These are phyloP conservation scores for Lactarius evosmus DNA, from an alignment of 768 basidiomycete genomes.

Conservation along the genomic window DNA sequence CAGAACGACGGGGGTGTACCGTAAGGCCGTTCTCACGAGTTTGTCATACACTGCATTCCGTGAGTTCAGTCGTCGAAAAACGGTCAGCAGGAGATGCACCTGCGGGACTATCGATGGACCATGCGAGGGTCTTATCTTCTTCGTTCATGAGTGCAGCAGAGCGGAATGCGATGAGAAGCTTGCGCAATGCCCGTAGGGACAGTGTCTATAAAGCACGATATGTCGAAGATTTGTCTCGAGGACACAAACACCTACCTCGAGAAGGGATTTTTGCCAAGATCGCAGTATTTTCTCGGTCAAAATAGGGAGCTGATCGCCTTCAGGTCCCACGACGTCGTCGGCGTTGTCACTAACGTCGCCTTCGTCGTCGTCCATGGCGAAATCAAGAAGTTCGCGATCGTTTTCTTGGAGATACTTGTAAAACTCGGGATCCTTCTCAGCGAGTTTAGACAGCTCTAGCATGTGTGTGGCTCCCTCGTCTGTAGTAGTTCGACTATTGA, in stretches of 20 bases:
- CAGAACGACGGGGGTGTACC: slow-evolving; percentile 88
- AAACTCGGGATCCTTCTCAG: slow-evolving; percentile 98
- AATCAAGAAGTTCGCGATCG: slow-evolving; percentile 86
- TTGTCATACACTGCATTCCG: slow-evolving; percentile 83
- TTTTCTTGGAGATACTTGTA: slow-evolving; percentile 98
- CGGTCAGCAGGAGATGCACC: slow-evolving; percentile 43
- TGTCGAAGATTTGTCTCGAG: not conserved
- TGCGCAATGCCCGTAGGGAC: slow-evolving; percentile 79
- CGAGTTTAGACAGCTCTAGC: slow-evolving; percentile 79
- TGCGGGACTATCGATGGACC: slow-evolving; percentile 79
- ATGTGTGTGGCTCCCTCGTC: slow-evolving; percentile 76
- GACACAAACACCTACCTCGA: slow-evolving; percentile 55
- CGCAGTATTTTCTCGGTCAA: slow-evolving; percentile 68
- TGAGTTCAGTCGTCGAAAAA: not conserved
- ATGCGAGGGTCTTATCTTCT: slow-evolving; percentile 73
- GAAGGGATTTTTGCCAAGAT: slow-evolving; percentile 84
- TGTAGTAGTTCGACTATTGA: slow-evolving; percentile 30
- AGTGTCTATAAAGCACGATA: slow-evolving; percentile 53
- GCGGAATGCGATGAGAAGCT: slow-evolving; percentile 85
- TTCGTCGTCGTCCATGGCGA: slow-evolving; percentile 46
- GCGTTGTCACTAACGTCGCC: slow-evolving; percentile 46
- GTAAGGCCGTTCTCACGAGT: slow-evolving; percentile 78
- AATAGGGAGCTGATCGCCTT: slow-evolving; percentile 45
- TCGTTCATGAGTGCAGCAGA: slow-evolving; percentile 89
- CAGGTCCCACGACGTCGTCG: slow-evolving; percentile 46